Evolutionary conservation across 2,329 filamentous ascomycete genomes (phyloP).

Genomic region (Aureobasidium sp.): DNA sequence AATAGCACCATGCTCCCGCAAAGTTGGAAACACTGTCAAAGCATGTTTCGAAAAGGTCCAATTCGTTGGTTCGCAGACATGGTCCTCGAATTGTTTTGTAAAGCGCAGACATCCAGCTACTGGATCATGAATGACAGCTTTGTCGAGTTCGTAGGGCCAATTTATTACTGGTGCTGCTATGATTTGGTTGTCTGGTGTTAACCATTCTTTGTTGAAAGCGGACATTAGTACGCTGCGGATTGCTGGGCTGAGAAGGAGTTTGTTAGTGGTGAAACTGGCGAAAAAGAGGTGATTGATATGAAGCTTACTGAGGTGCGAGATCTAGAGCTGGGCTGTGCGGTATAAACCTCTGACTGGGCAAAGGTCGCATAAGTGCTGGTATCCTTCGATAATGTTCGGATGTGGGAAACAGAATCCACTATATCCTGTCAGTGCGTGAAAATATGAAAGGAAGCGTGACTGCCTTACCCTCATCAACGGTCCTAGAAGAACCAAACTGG

Average conservation of each 20-base stretch:
- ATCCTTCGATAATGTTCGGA: constrained; percentile 20
- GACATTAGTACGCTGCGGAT: constrained; percentile 11
- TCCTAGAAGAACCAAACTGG: constrained; percentile 3
- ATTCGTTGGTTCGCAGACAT: neutral
- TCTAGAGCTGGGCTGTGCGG: constrained; percentile 20
- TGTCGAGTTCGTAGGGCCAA: neutral
- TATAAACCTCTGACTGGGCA: constrained; percentile 18
- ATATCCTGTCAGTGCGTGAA: neutral
- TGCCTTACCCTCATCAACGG: constrained; percentile 8
- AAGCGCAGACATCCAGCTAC: constrained; percentile 12
- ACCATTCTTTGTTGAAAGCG: constrained; percentile 14
- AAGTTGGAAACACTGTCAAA: constrained; percentile 3
- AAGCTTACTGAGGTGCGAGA: constrained; percentile 16
- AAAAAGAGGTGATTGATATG: rapidly evolving
- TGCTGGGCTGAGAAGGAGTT: constrained; percentile 3
- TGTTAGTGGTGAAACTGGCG: neutral
- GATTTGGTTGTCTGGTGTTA: constrained; percentile 20
- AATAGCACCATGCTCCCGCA: constrained; percentile 4
- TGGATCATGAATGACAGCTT: neutral
- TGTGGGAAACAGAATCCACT: constrained; percentile 20
- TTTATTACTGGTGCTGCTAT: constrained; percentile 9
- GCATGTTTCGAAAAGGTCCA: constrained; percentile 9
- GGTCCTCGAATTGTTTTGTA: constrained; percentile 12
- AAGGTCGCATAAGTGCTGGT: constrained; percentile 17
- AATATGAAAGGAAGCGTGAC: neutral